Evolutionary conservation across 2,329 filamentous ascomycete species (phyloP), one percentile per base, ranked within the genome.

Genomic region (Eurotiales sp.): DNA sequence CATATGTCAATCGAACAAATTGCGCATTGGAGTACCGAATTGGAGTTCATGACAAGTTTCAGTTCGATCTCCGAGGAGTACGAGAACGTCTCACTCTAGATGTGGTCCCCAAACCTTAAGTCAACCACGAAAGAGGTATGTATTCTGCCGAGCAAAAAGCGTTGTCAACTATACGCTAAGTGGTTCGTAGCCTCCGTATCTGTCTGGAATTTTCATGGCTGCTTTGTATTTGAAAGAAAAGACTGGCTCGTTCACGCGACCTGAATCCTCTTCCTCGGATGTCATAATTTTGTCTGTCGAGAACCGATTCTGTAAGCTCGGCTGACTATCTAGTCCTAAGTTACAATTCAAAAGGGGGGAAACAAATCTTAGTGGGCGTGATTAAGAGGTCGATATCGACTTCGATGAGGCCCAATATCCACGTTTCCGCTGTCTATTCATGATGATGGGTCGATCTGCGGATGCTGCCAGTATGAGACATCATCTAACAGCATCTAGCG

Each of bases 341-440:
- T 36, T 10, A 10, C 25, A 42, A 23, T 10, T 15, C 53, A 77
- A 46, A 15, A 27, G 43, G n/a, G 43, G 75, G 3, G 69, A 67
- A 3, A 66, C 75, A 3, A 81, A 81, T 56, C 70, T 70, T 10
- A 78, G 71, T 1, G 63, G 81, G 0, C 67, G 74, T 44, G 79
- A 83, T 54, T 80, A 83, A 59, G 70, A 77, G 10, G 66, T 80
- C 17, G 78, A 78, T 19, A 65, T 84, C 4, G 68, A 81, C 57
- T n/a, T 85, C 81, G 81, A 71, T 83, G 2, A 72, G 78, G 49
- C 59, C 74, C 40, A 66, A 81, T 54, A 80, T 82, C 48, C 64
- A 75, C 58, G 62, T 72, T 10, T 83, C 83, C 55, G 80, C 80
- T 14, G 79, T 2, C 66, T 69, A 14, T 72, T 82, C 36, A 81